These are phyloP conservation scores for Camelina hispida DNA, from an alignment of 345 rosid species.

Conservation along the genomic window DNA sequence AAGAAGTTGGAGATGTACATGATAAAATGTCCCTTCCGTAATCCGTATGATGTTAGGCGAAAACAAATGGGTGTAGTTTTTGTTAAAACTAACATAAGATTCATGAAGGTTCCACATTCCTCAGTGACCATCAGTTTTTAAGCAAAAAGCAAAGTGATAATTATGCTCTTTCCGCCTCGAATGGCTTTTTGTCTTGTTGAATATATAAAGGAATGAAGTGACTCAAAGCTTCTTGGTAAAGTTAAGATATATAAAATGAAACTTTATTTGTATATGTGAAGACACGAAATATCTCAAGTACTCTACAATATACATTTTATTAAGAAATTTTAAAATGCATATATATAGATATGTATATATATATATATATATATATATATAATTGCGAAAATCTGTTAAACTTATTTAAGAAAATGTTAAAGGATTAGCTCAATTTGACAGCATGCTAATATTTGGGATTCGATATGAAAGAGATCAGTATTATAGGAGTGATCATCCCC, in stretches of 20 bases:
- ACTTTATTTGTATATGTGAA: slow-evolving; percentile 17
- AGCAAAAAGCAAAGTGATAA: slow-evolving; percentile 38
- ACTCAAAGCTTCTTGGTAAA: slow-evolving; percentile 41
- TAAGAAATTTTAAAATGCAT: neutral
- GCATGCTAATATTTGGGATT: neutral
- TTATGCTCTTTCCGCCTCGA: slow-evolving; percentile 43
- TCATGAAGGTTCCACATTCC: slow-evolving; percentile 10
- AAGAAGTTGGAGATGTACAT: slow-evolving; percentile 6
- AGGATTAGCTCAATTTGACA: neutral
- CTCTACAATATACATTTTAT: neutral
- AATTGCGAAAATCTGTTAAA: neutral
- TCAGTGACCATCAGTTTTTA: slow-evolving; percentile 27
- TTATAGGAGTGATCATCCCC: neutral
- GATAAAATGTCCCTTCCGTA: neutral
- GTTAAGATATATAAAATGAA: slow-evolving; percentile 5
- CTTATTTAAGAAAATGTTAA: neutral
- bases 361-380: neutral
- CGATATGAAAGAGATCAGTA: neutral
- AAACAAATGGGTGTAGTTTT: neutral
- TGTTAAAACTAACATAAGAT: slow-evolving; percentile 8
- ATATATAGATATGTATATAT: neutral
- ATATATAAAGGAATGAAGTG: slow-evolving; percentile 40
- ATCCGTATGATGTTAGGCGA: neutral
- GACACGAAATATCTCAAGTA: neutral
- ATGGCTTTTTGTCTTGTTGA: slow-evolving; percentile 45